Evolutionary conservation across 371 early-diverging fungal genomes (phyloP).

Genomic region (Circinella umbellata): DNA sequence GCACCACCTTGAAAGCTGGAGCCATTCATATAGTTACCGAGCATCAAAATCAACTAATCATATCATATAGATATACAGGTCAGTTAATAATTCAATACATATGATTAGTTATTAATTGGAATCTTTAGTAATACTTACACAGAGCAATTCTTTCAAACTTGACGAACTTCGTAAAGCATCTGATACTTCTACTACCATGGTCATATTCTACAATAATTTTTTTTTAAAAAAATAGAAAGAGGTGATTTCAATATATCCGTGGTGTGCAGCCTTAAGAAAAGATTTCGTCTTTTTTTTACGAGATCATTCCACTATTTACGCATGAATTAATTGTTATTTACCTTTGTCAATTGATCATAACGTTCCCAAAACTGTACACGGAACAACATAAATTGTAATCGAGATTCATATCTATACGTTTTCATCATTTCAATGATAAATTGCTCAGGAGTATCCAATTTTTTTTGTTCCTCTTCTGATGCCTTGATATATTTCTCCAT

Average conservation of each 20-base stretch:
- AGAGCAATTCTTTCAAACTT: slow-evolving; percentile 46
- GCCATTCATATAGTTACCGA: slow-evolving; percentile 70
- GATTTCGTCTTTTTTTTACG: too few species aligned
- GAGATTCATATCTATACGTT: slow-evolving; percentile 52
- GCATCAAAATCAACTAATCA: slow-evolving; percentile 52
- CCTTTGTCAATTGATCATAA: slow-evolving; percentile 41
- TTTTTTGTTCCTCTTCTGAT: slow-evolving; percentile 39
- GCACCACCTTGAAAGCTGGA: slow-evolving; percentile 63
- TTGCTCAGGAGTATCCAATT: slow-evolving; percentile 57
- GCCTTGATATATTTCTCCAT: slow-evolving; percentile 52
- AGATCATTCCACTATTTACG: too few species aligned
- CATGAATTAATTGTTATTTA: background rate
- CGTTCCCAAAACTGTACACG: slow-evolving; percentile 55
- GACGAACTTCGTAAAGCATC: slow-evolving; percentile 46
- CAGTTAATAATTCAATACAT: too few species aligned
- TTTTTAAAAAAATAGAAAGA: slow-evolving; percentile 12
- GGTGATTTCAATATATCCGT: slow-evolving; percentile 25
- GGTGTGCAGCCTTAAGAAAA: too few species aligned
- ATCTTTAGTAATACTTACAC: slow-evolving; percentile 33
- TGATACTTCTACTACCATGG: slow-evolving; percentile 45
- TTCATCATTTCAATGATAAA: slow-evolving; percentile 55
- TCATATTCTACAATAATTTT: slow-evolving; percentile 33
- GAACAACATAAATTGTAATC: slow-evolving; percentile 55
- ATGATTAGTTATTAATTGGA: too few species aligned
- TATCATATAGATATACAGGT: background rate